phyloP scores from a whole-genome alignment of 768 basidiomycete species.

The Tricholoma furcatifolium region DNA sequence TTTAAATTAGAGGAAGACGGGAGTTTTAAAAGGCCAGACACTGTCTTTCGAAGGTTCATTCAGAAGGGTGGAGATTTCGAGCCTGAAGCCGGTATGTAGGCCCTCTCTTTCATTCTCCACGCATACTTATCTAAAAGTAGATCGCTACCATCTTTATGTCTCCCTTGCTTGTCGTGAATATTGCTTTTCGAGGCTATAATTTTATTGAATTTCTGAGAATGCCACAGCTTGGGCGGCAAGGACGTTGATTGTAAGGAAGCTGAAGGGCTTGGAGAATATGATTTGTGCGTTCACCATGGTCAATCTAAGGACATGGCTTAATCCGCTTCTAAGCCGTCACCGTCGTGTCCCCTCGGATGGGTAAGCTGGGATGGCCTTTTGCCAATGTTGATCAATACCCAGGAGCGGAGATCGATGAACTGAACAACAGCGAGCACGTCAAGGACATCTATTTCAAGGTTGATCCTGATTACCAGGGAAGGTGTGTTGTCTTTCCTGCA shows the following conservation, averaged over 20 bases:
- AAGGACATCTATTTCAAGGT: constrained; percentile 83
- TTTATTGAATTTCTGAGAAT: background rate
- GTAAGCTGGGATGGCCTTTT: constrained; percentile 86
- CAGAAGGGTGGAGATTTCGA: constrained; percentile 40
- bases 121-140: constrained; percentile 34
- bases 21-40: constrained; percentile 56
- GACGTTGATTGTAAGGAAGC: constrained; percentile 79
- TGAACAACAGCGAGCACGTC: constrained; percentile 67
- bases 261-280: constrained; percentile 87
- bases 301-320: background rate
- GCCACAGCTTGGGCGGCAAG: constrained; percentile 82
- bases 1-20: constrained; percentile 59
- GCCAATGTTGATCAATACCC: constrained; percentile 65
- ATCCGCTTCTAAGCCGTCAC: constrained; percentile 54
- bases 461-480: constrained; percentile 67
- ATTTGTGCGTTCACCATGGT: constrained; percentile 52
- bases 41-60: constrained; percentile 56
- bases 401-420: constrained; percentile 68
- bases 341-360: constrained; percentile 85
- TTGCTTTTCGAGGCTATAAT: background rate
- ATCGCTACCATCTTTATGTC: constrained; percentile 89
- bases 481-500: constrained; percentile 33
- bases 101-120: background rate
- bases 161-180: constrained; percentile 78
- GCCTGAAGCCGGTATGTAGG: constrained; percentile 67